Evolutionary conservation across 2,329 filamentous ascomycete species (phyloP).

Genomic region (Nothopassalora personata): DNA sequence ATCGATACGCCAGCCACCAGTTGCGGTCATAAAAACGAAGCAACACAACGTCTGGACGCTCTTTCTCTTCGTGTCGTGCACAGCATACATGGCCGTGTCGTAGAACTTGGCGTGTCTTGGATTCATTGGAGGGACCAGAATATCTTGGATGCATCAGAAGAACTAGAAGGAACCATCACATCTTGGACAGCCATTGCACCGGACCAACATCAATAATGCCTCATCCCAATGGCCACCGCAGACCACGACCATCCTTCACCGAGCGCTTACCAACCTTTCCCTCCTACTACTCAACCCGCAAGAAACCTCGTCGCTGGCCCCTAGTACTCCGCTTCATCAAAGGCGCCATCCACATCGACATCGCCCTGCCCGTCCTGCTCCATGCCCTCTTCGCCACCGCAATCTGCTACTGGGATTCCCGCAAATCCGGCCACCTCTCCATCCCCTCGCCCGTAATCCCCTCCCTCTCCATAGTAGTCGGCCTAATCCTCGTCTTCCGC

Average conservation of each 20-base stretch:
- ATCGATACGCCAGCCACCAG: neutral
- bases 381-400: slow-evolving; percentile 56
- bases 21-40: neutral
- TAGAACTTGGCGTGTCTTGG: neutral
- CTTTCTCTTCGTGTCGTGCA: slow-evolving; percentile 2
- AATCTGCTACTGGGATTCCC: slow-evolving; percentile 52
- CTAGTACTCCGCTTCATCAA: slow-evolving; percentile 61
- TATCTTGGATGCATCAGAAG: neutral
- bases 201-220: neutral
- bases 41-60: neutral
- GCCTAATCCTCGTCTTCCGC: slow-evolving; percentile 62
- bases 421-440: slow-evolving; percentile 42
- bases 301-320: slow-evolving; percentile 53
- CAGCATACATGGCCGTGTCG: neutral
- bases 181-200: neutral
- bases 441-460: slow-evolving; percentile 58
- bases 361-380: slow-evolving; percentile 52
- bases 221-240: neutral
- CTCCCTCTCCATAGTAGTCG: slow-evolving; percentile 60
- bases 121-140: too few species aligned
- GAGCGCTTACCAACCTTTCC: slow-evolving; percentile 37
- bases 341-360: slow-evolving; percentile 56
- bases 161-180: neutral
- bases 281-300: slow-evolving; percentile 41
- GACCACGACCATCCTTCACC: slow-evolving; percentile 6